These are phyloP conservation scores for Helotiales sp. DNA, from an alignment of 2,329 filamentous ascomycete genomes.

Conservation along the genomic window DNA sequence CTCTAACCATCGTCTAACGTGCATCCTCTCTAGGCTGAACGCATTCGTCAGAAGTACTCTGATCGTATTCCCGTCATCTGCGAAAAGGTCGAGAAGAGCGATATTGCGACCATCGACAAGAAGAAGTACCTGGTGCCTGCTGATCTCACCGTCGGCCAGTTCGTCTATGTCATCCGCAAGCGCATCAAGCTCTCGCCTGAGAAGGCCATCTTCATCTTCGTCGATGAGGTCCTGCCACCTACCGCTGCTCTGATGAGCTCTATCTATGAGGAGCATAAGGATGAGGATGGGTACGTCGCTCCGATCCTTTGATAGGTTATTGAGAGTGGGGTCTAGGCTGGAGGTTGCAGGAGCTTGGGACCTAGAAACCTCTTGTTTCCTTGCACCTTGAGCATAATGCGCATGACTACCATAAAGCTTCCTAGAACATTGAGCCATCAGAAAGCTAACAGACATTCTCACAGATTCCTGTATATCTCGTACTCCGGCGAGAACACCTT, in stretches of 20 bases:
- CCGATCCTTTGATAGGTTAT: conserved; percentile 30
- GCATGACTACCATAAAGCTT: background rate
- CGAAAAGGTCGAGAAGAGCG: conserved; percentile 99
- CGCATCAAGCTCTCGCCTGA: conserved; percentile 99
- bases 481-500: conserved; percentile 99
- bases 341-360: background rate
- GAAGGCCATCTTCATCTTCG: conserved; percentile 99
- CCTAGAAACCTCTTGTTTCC: background rate
- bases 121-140: conserved; percentile 99
- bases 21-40: conserved; percentile 7
- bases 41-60: conserved; percentile 88
- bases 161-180: conserved; percentile 99
- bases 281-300: conserved; percentile 59
- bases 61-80: conserved; percentile 99
- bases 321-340: conserved; percentile 9
- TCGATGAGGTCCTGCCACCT: conserved; percentile 94
- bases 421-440: background rate
- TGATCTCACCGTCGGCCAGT: conserved; percentile 97
- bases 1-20: conserved; percentile 11
- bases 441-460: conserved; percentile 57
- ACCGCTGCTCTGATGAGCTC: conserved; percentile 98
- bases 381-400: background rate
- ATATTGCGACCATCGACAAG: conserved; percentile 99
- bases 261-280: conserved; percentile 99
- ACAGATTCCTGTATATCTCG: conserved; percentile 87